Percentiles rank a stretch among this genome's conserved stretches.
Evolutionary conservation across 2,329 filamentous ascomycete genomes (phyloP).

Genomic region (Fusarium sp.): DNA sequence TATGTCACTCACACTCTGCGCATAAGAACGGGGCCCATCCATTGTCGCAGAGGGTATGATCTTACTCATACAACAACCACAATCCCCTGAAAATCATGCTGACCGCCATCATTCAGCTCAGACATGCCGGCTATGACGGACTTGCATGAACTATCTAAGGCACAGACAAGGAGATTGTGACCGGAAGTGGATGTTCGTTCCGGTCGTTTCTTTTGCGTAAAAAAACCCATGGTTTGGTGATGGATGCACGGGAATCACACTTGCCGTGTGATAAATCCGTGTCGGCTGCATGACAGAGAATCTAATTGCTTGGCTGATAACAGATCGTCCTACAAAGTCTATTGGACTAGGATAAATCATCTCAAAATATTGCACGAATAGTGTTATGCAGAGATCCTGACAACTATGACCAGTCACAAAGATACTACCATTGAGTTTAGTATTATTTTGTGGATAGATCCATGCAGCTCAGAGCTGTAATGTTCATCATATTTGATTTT

Average conservation of each 20-base stretch:
- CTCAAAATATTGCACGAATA: not conserved
- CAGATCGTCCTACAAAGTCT: not conserved
- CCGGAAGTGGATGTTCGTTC: slow-evolving; percentile 3
- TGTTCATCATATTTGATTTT: slow-evolving; percentile 5
- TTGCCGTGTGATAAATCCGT: slow-evolving; percentile 16
- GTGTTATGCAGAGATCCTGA: not conserved
- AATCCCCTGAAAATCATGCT: slow-evolving; percentile 18
- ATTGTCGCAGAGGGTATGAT: not conserved
- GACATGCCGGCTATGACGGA: slow-evolving; percentile 3
- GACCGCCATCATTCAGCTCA: not conserved
- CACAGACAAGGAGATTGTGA: slow-evolving; percentile 12
- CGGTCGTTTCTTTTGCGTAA: slow-evolving; percentile 5
- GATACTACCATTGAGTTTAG: not conserved
- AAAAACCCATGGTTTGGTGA: slow-evolving; percentile 17
- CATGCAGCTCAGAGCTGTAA: not conserved
- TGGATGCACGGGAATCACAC: slow-evolving; percentile 23
- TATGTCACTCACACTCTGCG: not conserved
- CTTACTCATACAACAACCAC: not conserved
- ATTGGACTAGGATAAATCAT: not conserved
- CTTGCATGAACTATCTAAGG: slow-evolving; percentile 24
- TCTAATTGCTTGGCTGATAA: slow-evolving; percentile 3
- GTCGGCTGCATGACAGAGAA: slow-evolving; percentile 15
- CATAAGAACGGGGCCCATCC: not conserved
- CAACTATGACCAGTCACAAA: slow-evolving; percentile 14
- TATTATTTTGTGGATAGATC: not conserved